phyloP scores from a whole-genome alignment of 257 asterid genomes.

The Ballota nigra region DNA sequence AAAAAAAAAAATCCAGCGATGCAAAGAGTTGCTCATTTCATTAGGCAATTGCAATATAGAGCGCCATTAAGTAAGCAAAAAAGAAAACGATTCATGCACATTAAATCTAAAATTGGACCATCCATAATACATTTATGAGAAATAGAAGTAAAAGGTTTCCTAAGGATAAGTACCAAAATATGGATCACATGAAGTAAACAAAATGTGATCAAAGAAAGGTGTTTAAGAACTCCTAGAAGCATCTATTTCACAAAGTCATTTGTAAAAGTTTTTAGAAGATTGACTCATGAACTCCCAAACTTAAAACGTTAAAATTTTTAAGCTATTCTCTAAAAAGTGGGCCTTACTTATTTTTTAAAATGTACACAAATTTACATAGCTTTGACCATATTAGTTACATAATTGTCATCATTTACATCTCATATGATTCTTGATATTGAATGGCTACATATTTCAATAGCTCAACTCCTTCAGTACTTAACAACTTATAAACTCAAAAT shows the following conservation, averaged over 20 bases:
- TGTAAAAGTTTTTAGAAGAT: neutral
- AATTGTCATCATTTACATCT: neutral
- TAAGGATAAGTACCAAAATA: neutral
- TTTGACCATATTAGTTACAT: neutral
- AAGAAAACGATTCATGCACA: neutral
- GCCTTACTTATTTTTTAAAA: neutral
- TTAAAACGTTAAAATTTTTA: neutral
- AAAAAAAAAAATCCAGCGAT: neutral
- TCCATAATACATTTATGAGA: neutral
- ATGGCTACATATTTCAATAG: neutral
- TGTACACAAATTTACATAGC: neutral
- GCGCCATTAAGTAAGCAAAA: neutral
- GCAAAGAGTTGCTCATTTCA: neutral
- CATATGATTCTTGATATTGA: neutral
- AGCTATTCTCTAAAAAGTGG: neutral
- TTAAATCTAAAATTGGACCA: neutral
- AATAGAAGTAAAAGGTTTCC: neutral
- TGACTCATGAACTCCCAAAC: neutral
- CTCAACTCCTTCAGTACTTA: neutral
- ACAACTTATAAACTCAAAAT: neutral
- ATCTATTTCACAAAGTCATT: neutral
- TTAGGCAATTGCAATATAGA: neutral
- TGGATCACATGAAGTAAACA: slow-evolving; percentile 2
- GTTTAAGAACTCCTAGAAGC: neutral
- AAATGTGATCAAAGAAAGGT: neutral